A percentile compares a stretch with the other conserved stretches of the same genome.
Conservation (phyloP, 441 rosid genomes). For the Omphalea diandra region DNA sequence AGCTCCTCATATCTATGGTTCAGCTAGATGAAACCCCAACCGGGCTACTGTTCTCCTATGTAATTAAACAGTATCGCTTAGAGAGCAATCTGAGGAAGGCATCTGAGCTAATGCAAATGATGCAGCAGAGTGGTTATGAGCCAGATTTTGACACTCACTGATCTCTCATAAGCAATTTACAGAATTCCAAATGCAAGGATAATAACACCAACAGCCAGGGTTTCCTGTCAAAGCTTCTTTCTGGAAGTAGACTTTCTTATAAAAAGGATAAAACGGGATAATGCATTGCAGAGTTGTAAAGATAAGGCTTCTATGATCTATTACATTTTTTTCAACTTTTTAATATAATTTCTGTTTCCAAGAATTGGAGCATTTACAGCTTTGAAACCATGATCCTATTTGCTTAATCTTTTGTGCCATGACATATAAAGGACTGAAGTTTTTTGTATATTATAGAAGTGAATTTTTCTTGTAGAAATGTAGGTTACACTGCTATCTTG, state of each 20-base stretch:
- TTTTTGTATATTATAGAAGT: not conserved
- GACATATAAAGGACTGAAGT: not conserved
- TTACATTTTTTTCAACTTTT: conserved; percentile 8
- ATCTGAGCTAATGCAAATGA: conserved; percentile 55
- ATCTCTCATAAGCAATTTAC: conserved; percentile 74
- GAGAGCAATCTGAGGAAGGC: conserved; percentile 62
- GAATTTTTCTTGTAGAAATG: not conserved
- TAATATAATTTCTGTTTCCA: too few relatives aligned
- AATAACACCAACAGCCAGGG: conserved; percentile 38
- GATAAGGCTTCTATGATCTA: conserved; percentile 4
- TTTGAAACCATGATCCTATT: not conserved
- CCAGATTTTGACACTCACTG: conserved; percentile 76
- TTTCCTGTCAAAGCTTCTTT: conserved; percentile 73
- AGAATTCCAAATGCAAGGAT: conserved; percentile 32
- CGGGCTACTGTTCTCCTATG: conserved; percentile 44
- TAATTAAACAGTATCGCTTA: conserved; percentile 44
- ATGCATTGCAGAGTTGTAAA: not conserved
- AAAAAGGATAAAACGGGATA: conserved; percentile 26
- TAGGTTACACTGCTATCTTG: too few relatives aligned
- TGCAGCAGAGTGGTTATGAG: conserved; percentile 61
- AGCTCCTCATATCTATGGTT: conserved; percentile 47
- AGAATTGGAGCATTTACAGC: not conserved
- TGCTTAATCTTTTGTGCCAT: not conserved
- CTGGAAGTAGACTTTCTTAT: conserved; percentile 53
- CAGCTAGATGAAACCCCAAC: conserved; percentile 53